Conservation (phyloP, 345 rosid genomes). For the Eucalyptus guilfoylei region DNA sequence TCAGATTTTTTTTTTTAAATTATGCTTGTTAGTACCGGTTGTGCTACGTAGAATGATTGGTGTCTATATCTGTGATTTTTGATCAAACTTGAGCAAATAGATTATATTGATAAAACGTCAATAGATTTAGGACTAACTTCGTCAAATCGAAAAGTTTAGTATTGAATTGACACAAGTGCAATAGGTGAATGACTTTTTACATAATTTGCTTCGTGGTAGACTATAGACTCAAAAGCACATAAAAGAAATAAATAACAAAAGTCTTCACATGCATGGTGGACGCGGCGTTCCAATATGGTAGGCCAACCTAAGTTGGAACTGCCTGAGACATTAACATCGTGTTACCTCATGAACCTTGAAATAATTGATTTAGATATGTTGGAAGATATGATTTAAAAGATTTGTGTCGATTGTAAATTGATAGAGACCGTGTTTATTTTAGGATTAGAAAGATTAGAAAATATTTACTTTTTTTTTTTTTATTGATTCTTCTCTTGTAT, state of each 20-base stretch:
- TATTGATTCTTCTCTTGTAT: too few relatives aligned
- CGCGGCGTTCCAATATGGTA: background rate
- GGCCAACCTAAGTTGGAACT: background rate
- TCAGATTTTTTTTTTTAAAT: accelerated
- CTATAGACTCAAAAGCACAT: accelerated
- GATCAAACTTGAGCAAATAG: accelerated
- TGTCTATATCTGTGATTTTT: accelerated
- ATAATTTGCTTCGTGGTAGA: too few relatives aligned
- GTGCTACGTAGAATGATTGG: accelerated
- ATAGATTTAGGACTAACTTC: accelerated
- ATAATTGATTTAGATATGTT: background rate
- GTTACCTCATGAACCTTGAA: background rate
- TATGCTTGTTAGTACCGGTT: too few relatives aligned
- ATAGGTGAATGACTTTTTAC: background rate
- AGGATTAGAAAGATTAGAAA: too few relatives aligned
- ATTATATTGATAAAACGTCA: accelerated
- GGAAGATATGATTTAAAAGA: too few relatives aligned
- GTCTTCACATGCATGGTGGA: background rate
- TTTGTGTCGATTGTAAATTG: too few relatives aligned
- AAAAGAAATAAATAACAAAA: background rate
- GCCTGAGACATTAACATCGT: background rate
- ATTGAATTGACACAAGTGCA: accelerated
- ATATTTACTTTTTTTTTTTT: too few relatives aligned
- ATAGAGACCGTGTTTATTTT: too few relatives aligned
- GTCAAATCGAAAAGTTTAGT: accelerated